Conservation (phyloP, 441 rosid species). For the Euphorbia schlechtendalii region DNA sequence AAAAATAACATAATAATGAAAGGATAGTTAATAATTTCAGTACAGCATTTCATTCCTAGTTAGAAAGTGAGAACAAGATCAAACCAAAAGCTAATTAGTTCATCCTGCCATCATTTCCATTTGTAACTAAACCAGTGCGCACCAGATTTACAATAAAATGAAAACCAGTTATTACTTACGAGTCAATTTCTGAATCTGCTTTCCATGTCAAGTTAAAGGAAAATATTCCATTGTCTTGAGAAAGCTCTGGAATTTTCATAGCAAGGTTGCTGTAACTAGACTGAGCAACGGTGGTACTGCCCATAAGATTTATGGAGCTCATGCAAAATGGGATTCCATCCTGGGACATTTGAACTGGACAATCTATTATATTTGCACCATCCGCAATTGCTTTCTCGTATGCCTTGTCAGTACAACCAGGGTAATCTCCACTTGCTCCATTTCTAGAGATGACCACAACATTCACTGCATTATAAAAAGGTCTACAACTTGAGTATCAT, state of each 20-base stretch:
- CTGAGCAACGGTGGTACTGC: constrained; percentile 36
- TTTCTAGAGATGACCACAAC: constrained; percentile 46
- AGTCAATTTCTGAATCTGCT: constrained; percentile 43
- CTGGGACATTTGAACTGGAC: constrained; percentile 69
- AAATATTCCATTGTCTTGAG: constrained; percentile 31
- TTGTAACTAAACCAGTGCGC: too few species aligned
- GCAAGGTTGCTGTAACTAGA: constrained; percentile 32
- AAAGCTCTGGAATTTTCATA: constrained; percentile 35
- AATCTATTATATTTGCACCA: constrained; percentile 64
- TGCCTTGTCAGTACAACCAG: constrained; percentile 65
- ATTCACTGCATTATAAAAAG: constrained; percentile 25
- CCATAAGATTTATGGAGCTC: constrained; percentile 48
- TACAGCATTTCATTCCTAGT: not conserved
- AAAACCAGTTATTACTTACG: constrained; percentile 41
- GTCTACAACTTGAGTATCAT: not conserved
- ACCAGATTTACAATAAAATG: constrained; percentile 3
- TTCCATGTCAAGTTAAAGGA: constrained; percentile 57
- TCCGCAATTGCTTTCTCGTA: constrained; percentile 57
- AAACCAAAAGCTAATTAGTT: constrained; percentile 4
- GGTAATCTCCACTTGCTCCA: constrained; percentile 87
- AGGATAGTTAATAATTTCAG: not conserved
- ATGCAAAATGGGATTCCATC: constrained; percentile 62
- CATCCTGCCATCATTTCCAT: not conserved
- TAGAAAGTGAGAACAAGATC: not conserved
- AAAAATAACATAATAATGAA: not conserved